These are phyloP conservation scores for Wallacemonas sp. DNA, from an alignment of 208 protist genomes.

Conservation along the genomic window DNA sequence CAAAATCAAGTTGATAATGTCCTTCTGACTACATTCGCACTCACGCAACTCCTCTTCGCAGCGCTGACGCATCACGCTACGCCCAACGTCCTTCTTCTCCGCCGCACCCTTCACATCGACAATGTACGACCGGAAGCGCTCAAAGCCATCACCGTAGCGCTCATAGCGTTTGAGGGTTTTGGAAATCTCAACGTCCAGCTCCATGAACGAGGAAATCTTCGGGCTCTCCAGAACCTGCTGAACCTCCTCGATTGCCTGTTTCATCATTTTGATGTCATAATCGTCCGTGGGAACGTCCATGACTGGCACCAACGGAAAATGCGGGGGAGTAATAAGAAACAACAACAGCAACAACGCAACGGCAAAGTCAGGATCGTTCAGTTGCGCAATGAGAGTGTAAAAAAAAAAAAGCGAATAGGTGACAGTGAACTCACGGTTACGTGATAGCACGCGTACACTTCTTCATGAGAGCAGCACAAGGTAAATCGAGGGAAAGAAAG, in stretches of 20 bases:
- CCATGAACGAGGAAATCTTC: slow-evolving; percentile 77
- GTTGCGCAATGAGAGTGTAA: too few relatives aligned
- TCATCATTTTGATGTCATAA: slow-evolving; percentile 80
- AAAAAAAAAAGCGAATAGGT: too few relatives aligned
- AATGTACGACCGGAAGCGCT: slow-evolving; percentile 48
- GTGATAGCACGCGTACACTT: too few relatives aligned
- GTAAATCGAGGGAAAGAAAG: too few relatives aligned
- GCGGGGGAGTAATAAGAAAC: neutral
- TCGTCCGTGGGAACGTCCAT: slow-evolving; percentile 84
- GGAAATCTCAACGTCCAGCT: slow-evolving; percentile 73
- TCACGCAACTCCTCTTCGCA: slow-evolving; percentile 62
- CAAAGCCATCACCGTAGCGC: slow-evolving; percentile 76
- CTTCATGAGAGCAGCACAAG: too few relatives aligned
- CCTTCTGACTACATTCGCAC: slow-evolving; percentile 74
- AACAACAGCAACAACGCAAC: too few relatives aligned
- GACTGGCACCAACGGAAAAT: neutral
- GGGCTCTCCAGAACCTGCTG: slow-evolving; percentile 51
- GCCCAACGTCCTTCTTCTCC: slow-evolving; percentile 13
- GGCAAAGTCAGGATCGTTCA: too few relatives aligned
- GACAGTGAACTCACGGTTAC: too few relatives aligned
- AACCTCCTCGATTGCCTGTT: slow-evolving; percentile 69
- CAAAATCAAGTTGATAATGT: slow-evolving; percentile 85
- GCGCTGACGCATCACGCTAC: slow-evolving; percentile 51
- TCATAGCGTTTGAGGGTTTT: slow-evolving; percentile 73
- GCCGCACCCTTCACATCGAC: slow-evolving; percentile 12